Conservation (phyloP, 495 filamentous ascomycete species). For the Tuber aestivum region DNA sequence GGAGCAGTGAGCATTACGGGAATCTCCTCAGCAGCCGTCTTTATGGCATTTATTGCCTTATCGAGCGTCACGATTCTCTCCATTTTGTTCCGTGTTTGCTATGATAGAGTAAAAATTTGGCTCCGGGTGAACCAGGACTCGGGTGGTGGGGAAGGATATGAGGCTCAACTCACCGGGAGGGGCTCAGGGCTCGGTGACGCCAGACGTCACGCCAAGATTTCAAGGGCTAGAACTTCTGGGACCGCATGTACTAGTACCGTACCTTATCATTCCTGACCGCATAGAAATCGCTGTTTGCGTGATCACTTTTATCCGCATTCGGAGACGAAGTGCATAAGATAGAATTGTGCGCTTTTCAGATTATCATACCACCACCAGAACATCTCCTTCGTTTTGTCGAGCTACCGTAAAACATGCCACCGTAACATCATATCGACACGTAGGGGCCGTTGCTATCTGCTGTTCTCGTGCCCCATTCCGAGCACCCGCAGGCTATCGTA, state of each 20-base stretch:
- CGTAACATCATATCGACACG: neutral
- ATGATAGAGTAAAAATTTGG: neutral
- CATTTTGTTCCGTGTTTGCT: constrained; percentile 12
- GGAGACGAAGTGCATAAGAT: neutral
- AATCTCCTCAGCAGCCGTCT: constrained; percentile 40
- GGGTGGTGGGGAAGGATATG: constrained; percentile 15
- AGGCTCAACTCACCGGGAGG: constrained; percentile 33
- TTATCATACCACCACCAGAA: neutral
- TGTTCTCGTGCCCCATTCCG: neutral
- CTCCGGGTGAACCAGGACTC: constrained; percentile 9
- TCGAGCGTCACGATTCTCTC: constrained; percentile 40
- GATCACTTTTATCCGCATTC: neutral
- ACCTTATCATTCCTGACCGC: neutral
- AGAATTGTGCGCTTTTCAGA: neutral
- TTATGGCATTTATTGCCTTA: constrained; percentile 42
- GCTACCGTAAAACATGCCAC: neutral
- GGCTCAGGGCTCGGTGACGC: constrained; percentile 11
- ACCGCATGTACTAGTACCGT: no score
- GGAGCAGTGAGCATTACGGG: constrained; percentile 24
- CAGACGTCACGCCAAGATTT: neutral
- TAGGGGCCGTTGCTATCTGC: neutral
- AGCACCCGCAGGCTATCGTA: neutral
- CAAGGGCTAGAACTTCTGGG: neutral
- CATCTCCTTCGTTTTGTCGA: neutral
- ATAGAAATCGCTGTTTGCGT: neutral